Base-by-base conservation (phyloP, 148 eudicot species). In the Spergularia marina region DNA sequence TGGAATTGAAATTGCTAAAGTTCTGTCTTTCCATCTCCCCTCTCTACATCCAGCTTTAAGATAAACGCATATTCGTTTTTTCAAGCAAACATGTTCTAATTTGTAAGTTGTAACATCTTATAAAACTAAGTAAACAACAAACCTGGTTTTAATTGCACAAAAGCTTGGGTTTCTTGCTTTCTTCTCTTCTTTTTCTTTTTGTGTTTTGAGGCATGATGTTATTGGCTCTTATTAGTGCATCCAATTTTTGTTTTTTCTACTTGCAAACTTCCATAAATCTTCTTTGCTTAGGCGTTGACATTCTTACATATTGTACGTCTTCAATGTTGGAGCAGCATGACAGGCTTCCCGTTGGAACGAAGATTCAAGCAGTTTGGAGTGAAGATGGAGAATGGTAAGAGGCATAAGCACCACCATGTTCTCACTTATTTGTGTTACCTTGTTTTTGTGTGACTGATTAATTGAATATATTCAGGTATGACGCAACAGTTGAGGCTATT, bases 351-450 rank as follows among this genome's bases (percentile, higher is more conserved):
- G 77, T 95, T 74, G 97, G 94, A 23, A 85, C 88, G 20, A 92
- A 92, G 84, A 88, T 95, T 84, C 99, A 89, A 83, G 97, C 97
- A 54, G 97, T 95, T 76, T 95, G 86, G 86, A 95, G 99, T 82
- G 96, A 90, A 80, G 99, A 95, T 76, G 99, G 99, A 72, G 99
- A 95, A 79, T 95, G 99, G 99, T 95, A 81, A 70, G 80, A 73
- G 61, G 20, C 66, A 39, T 18, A 53, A 51, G 12, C 57, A 76
- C 54, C 76, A 41, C 54, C 76, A 41, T 74, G 25, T 65, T 60
- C 54, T 73, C 72, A 12, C 71, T 60, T 62, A 34, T 55, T 18
- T 63, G 53, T 60, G 71, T 59, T 53, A 62, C 74, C 68, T 68
- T 78, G 62, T 71, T 53, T 67, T 83, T 78, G 75, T 71, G 73